These are phyloP conservation scores for Candida frijolesensis DNA, from an alignment of 1,139 yeast genomes.

Conservation along the genomic window DNA sequence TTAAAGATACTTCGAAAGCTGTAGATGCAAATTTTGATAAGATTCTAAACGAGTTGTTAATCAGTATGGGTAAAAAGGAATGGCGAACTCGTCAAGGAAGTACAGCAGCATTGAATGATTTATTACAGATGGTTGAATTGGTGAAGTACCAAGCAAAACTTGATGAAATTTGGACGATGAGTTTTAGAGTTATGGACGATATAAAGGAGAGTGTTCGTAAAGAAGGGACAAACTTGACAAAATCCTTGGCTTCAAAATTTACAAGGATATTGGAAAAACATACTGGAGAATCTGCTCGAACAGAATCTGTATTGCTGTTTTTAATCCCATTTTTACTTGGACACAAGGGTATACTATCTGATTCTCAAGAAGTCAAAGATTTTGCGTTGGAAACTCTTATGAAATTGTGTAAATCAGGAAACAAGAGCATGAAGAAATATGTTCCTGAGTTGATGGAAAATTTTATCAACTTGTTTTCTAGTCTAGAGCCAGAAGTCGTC, in stretches of 20 bases:
- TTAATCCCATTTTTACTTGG: slow-evolving; percentile 84
- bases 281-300: slow-evolving; percentile 27
- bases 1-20: slow-evolving; percentile 60
- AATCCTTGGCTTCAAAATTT: slow-evolving; percentile 64
- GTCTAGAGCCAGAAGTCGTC: slow-evolving; percentile 87
- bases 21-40: slow-evolving; percentile 54
- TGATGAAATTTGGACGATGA: slow-evolving; percentile 82
- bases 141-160: slow-evolving; percentile 55
- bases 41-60: slow-evolving; percentile 66
- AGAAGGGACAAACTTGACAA: slow-evolving; percentile 73
- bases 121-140: slow-evolving; percentile 62
- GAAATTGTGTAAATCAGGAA: slow-evolving; percentile 67
- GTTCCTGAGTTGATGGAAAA: slow-evolving; percentile 72
- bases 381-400: slow-evolving; percentile 77
- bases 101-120: slow-evolving; percentile 69
- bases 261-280: slow-evolving; percentile 54
- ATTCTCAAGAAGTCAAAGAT: slow-evolving; percentile 79
- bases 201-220: slow-evolving; percentile 90
- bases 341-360: slow-evolving; percentile 75
- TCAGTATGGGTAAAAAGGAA: slow-evolving; percentile 77
- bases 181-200: slow-evolving; percentile 90
- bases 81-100: slow-evolving; percentile 96
- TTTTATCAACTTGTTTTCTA: slow-evolving; percentile 72
- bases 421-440: slow-evolving; percentile 61
- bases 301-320: slow-evolving; percentile 55